Percentiles rank a stretch among this genome's conserved stretches.
These are phyloP conservation scores for Chrysopogon serrulatus DNA, from an alignment of 176 grass and related monocot genomes.

Conservation along the genomic window DNA sequence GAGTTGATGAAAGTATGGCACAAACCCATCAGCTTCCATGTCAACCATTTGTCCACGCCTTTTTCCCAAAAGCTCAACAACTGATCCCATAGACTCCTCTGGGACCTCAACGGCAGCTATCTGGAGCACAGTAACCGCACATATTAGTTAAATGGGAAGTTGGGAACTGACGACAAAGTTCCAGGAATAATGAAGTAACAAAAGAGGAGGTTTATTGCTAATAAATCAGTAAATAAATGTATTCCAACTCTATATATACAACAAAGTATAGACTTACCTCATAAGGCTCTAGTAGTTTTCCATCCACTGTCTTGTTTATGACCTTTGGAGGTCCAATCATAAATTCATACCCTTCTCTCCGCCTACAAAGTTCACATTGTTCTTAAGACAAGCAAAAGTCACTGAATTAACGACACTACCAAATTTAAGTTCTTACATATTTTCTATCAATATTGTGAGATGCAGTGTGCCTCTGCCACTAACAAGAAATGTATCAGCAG, in stretches of 20 bases:
- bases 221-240: not conserved
- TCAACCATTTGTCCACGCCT: constrained; percentile 94
- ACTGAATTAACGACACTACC: not conserved
- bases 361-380: constrained; percentile 47
- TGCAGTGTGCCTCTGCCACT: constrained; percentile 97
- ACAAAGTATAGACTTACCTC: constrained; percentile 51
- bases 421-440: constrained; percentile 63
- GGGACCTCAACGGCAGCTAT: constrained; percentile 95
- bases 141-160: constrained; percentile 10
- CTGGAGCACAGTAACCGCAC: constrained; percentile 42
- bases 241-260: not conserved
- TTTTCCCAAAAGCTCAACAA: constrained; percentile 92
- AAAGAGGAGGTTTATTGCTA: not conserved
- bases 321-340: constrained; percentile 99
- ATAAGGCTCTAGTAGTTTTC: constrained; percentile 76
- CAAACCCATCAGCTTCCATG: constrained; percentile 84
- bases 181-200: constrained; percentile 8
- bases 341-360: constrained; percentile 98
- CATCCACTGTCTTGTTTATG: constrained; percentile 86
- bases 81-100: constrained; percentile 83
- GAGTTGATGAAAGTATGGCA: constrained; percentile 14
- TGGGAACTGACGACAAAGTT: constrained; percentile 15
- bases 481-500: constrained; percentile 95
- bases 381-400: constrained; percentile 16
- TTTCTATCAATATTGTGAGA: constrained; percentile 96